phyloP scores from a whole-genome alignment of 2,329 filamentous ascomycete species.

The Purpureocillium lavendulum region DNA sequence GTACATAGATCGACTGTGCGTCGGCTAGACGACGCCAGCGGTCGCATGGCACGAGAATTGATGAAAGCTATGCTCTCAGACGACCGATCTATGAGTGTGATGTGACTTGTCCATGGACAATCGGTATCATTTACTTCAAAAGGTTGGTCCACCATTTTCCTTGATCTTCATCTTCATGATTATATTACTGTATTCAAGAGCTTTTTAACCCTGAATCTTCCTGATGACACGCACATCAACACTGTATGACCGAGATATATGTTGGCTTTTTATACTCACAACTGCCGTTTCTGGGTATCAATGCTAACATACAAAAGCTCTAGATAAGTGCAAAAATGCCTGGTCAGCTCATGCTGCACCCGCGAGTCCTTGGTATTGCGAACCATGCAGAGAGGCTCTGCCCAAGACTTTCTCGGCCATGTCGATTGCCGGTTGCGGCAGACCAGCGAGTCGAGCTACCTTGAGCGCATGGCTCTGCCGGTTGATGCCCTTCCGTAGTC shows the following conservation, averaged over 20 bases:
- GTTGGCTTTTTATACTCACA: conserved; percentile 10
- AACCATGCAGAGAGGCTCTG: too few species aligned
- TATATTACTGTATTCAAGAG: conserved; percentile 48
- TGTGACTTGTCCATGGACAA: too few species aligned
- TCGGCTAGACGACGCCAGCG: conserved; percentile 28
- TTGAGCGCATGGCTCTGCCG: conserved; percentile 84
- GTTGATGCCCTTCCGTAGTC: conserved; percentile 73
- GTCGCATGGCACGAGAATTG: conserved; percentile 21
- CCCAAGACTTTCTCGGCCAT: conserved; percentile 55
- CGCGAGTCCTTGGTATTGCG: too few species aligned
- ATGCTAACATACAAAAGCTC: conserved; percentile 25
- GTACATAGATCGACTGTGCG: conserved; percentile 41
- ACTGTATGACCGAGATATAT: conserved; percentile 45
- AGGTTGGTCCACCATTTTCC: conserved; percentile 33
- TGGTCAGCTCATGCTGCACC: too few species aligned
- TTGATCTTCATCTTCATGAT: conserved; percentile 37
- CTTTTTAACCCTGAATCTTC: conserved; percentile 60
- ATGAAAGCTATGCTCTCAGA: conserved; percentile 15
- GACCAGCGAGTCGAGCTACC: conserved; percentile 78
- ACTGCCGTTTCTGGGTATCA: conserved; percentile 22
- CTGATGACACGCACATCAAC: conserved; percentile 52
- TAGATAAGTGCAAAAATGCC: conserved; percentile 1
- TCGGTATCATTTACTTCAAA: conserved; percentile 10
- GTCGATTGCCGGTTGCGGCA: conserved; percentile 64
- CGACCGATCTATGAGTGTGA: neutral